Base-by-base conservation (phyloP, 331 rosid genomes). In the Rosa hybrid region DNA sequence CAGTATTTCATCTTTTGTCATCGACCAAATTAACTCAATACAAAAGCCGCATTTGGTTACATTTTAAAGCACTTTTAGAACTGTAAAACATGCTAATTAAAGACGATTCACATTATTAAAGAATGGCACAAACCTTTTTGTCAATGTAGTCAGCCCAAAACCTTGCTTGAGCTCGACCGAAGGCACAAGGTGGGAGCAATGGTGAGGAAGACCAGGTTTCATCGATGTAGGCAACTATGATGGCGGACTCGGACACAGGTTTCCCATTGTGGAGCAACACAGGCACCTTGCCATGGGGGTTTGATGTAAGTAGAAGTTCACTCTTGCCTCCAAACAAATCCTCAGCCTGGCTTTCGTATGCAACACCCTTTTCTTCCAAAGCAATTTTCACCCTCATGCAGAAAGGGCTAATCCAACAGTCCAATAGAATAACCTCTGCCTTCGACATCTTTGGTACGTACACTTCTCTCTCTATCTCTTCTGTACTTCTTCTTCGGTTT, bases 131-230 rank as follows among this genome's bases (percentile, higher is more conserved):
- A 34, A 90, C 96, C 94, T 90, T 87, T 64, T 90, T 88, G 83
- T 92, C 96, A 27, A 92, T 83, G 74, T 71, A 90, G 53, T 92
- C 97, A 8, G 74, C 82, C 98, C 89, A 88, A 38, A 92, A 92
- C 67, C 82, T 85, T 51, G 97, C 92, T 70, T 85, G 88, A 12
- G 94, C 88, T 39, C 81, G 81, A 16, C 45, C 93, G 38, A 89
- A 87, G 1, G 96, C 83, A 16, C 12, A 4, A 27, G 91, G 34
- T 23, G 93, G 96, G 73, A 94, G 89, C 10, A 92, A 72, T 1
- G 86, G 83, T 42, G 89, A 75, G 81, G 88, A 27, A 17, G 72
- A 18, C 96, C 92, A 90, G n/a, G 73, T 78, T 68, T 89, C 91
- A 65, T 94, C 90, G 77, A 90, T 81, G 81, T 92, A 87, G 27